A percentile compares a stretch with the other conserved stretches of the same genome.
These are phyloP conservation scores for Metschnikowia borealis DNA, from an alignment of 805 yeast genomes.

Conservation along the genomic window DNA sequence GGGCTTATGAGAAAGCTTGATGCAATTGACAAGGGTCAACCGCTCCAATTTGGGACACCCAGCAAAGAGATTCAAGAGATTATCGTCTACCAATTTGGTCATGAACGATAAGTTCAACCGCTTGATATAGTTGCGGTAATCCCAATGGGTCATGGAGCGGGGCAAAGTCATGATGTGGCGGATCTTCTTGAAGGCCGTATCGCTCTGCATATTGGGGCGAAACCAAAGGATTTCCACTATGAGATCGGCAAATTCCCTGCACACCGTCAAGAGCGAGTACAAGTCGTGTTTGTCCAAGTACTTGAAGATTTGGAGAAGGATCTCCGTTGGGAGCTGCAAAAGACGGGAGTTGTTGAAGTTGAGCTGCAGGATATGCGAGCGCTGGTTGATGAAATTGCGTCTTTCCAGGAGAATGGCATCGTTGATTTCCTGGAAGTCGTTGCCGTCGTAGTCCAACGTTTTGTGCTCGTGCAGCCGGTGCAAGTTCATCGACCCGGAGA, in stretches of 20 bases:
- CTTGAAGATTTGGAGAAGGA: slow-evolving; percentile 62
- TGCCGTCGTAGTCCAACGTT: slow-evolving; percentile 30
- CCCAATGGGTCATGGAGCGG: slow-evolving; percentile 51
- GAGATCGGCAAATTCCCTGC: slow-evolving; percentile 74
- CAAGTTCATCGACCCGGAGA: slow-evolving; percentile 7
- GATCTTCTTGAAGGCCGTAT: slow-evolving; percentile 48
- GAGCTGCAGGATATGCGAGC: slow-evolving; percentile 22
- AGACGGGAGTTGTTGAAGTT: slow-evolving; percentile 35
- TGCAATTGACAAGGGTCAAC: slow-evolving; percentile 78
- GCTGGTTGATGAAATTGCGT: slow-evolving; percentile 18
- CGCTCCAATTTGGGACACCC: slow-evolving; percentile 80
- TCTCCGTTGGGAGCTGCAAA: slow-evolving; percentile 52
- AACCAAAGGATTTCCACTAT: slow-evolving; percentile 83
- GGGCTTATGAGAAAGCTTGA: slow-evolving; percentile 55
- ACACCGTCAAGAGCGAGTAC: slow-evolving; percentile 62
- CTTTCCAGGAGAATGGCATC: slow-evolving; percentile 30
- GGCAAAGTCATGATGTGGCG: slow-evolving; percentile 51
- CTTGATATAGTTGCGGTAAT: slow-evolving; percentile 65
- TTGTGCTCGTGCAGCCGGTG: slow-evolving; percentile 11
- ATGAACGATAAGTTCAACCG: slow-evolving; percentile 77
- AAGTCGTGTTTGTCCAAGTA: slow-evolving; percentile 60
- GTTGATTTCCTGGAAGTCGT: slow-evolving; percentile 33
- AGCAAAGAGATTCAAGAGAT: slow-evolving; percentile 52
- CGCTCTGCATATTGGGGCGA: slow-evolving; percentile 67
- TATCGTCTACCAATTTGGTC: slow-evolving; percentile 63